Evolutionary conservation across 257 asterid genomes (phyloP).

Genomic region (Solanum dulcamara): DNA sequence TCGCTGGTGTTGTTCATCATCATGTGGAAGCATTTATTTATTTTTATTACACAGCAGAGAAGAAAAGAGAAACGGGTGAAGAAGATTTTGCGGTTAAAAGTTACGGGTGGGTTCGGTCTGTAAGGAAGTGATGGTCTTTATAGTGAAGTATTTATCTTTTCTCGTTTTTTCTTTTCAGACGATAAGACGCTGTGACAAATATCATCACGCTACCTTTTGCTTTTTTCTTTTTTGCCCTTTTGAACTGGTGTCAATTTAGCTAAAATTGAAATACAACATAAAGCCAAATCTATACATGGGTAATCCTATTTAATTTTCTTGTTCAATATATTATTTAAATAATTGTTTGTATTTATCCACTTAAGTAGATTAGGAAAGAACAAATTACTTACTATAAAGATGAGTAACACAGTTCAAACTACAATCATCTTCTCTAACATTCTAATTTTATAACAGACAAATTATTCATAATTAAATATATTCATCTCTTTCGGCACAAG

Average conservation of each 20-base stretch:
- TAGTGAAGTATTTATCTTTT: not conserved
- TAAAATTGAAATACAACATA: not conserved
- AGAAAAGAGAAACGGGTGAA: not conserved
- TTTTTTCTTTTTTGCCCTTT: not conserved
- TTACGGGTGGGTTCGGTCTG: not conserved
- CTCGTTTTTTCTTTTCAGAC: not conserved
- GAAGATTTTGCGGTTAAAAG: not conserved
- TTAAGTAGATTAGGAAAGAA: not conserved
- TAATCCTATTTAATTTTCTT: too few relatives aligned
- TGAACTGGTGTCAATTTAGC: not conserved
- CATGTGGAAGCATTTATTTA: slow-evolving; percentile 13
- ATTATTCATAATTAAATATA: too few relatives aligned
- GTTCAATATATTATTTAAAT: not conserved
- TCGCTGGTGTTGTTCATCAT: slow-evolving; percentile 12
- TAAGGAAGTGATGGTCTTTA: not conserved
- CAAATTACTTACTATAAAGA: not conserved
- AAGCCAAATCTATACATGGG: not conserved
- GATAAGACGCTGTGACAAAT: not conserved
- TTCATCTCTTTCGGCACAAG: not conserved
- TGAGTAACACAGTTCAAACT: not conserved
- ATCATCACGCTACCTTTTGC: not conserved
- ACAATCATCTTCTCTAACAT: not conserved
- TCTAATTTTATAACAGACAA: too few relatives aligned
- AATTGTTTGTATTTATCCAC: too few relatives aligned
- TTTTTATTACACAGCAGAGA: not conserved